phyloP scores from a whole-genome alignment of 192 early-diverging fungal genomes.

The Gamsiella multidivaricata region DNA sequence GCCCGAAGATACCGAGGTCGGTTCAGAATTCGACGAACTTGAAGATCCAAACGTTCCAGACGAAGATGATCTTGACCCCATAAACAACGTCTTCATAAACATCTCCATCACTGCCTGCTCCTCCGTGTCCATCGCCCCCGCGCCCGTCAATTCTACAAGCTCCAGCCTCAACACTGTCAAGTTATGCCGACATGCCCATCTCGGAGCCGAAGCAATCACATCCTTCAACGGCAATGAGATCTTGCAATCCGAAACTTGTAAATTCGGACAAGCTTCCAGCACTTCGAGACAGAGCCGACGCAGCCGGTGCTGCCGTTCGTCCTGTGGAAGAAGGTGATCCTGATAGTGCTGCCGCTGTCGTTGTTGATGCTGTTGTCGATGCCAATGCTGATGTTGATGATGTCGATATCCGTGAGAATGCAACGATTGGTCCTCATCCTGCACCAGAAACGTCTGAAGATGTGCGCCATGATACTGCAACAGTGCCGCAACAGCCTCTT shows the following conservation, averaged over 20 bases:
- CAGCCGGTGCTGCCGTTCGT: no score
- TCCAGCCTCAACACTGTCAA: constrained; percentile 3
- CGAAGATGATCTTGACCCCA: not conserved
- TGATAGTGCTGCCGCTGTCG: not conserved
- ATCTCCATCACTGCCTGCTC: constrained; percentile 18
- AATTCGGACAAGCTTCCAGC: constrained; percentile 12
- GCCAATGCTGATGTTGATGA: constrained; percentile 5
- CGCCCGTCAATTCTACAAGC: not conserved
- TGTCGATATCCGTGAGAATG: not conserved
- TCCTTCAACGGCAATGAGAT: not conserved
- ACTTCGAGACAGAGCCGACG: not conserved
- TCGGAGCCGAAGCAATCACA: constrained; percentile 10
- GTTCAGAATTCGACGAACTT: not conserved
- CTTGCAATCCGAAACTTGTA: not conserved
- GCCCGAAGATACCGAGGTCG: not conserved
- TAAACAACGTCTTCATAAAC: constrained; percentile 16
- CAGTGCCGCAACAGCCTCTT: not conserved
- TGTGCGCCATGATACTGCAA: constrained; percentile 3
- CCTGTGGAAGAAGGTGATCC: not conserved
- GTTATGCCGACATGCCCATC: not conserved
- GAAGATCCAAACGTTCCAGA: not conserved
- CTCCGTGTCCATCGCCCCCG: not conserved
- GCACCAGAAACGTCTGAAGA: constrained; percentile 8
- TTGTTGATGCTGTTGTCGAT: not conserved
- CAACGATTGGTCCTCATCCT: not conserved